These are phyloP conservation scores for Cladorrhinum sp. DNA, from an alignment of 2,329 filamentous ascomycete species.

Conservation along the genomic window DNA sequence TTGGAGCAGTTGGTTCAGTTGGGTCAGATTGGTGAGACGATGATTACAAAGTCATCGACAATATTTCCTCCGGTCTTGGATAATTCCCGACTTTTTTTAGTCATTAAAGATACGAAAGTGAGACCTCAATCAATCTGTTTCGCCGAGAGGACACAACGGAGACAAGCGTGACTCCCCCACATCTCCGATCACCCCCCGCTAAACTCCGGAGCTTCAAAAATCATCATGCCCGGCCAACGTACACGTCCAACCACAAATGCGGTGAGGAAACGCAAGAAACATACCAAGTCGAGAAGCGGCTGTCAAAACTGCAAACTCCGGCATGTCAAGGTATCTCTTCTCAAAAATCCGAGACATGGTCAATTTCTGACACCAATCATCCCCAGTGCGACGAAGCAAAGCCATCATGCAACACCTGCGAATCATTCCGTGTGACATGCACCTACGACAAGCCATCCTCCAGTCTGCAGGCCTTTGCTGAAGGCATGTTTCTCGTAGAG, in stretches of 20 bases:
- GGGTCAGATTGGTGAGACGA: not conserved
- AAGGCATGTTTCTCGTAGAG: conserved; percentile 26
- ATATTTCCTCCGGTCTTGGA: too few relatives aligned
- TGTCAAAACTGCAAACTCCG: conserved; percentile 57
- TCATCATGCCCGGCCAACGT: not conserved
- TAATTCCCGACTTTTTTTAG: too few relatives aligned
- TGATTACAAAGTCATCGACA: not conserved
- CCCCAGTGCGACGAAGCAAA: conserved; percentile 52
- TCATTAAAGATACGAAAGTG: too few relatives aligned
- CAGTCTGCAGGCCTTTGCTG: conserved; percentile 34
- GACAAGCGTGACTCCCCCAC: too few relatives aligned
- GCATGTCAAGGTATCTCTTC: conserved; percentile 46
- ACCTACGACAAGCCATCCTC: conserved; percentile 38
- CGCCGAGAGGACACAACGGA: too few relatives aligned
- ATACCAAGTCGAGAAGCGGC: conserved; percentile 52
- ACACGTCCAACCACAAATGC: not conserved
- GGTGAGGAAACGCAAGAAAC: conserved; percentile 35
- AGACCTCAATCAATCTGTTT: too few relatives aligned
- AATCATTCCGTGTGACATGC: conserved; percentile 46
- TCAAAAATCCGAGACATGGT: not conserved
- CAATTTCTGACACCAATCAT: not conserved
- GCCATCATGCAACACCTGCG: conserved; percentile 48
- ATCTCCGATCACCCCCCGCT: too few relatives aligned
- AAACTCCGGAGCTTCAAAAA: not conserved
- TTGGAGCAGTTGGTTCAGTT: not conserved